Base-by-base conservation (phyloP, 2,329 filamentous ascomycete genomes). In the Fusarium gaditjirri region DNA sequence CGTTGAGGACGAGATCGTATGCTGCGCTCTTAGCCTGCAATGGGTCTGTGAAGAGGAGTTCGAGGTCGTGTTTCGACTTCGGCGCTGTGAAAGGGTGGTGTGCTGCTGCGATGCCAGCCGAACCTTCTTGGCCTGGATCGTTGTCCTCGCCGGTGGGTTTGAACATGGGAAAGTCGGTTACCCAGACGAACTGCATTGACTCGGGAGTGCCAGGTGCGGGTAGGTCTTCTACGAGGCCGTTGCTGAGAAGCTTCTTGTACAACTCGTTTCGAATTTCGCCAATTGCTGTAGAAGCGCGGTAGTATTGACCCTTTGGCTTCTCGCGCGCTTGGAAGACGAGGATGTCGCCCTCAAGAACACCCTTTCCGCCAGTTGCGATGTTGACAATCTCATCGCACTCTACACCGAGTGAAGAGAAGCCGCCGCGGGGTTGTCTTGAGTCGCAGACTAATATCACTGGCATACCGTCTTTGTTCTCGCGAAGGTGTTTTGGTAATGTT, bases 71-170 rank as follows among this genome's bases (percentile, higher is more conserved):
- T 1, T 87, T 81, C 0, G 89, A 89, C 39, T 93, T 89, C 0
- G 96, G 96, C 0, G 96, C 93, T 0, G 96, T 99, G 82, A 99
- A 99, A 0, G 96, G 96, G 80, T 99, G 96, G 78, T 99, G 96
- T 0, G 95, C 97, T 2, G 95, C 91, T 14, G 92, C 90, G 76
- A 98, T 90, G 8, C 95, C 94, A 1, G 94, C 90, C 2, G 86
- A 81, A 23, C 94, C 94, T 58, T 93, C 94, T 82, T 98, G 95
- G 4, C 94, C 94, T 0, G 93, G 93, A 17, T 87, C 85, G 56
- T 87, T 83, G 13, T 83, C 82, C 55, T 88, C 90, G n/a, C 54
- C 31, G 57, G 87, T 88, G 0, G 92, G 93, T 2, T 94, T 94
- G 83, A 99, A 99, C 76, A 99, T 90, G 17, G 96, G 96, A 79